Conservation (phyloP, 129 eudicot genomes). For the Saposhnikovia divaricata region DNA sequence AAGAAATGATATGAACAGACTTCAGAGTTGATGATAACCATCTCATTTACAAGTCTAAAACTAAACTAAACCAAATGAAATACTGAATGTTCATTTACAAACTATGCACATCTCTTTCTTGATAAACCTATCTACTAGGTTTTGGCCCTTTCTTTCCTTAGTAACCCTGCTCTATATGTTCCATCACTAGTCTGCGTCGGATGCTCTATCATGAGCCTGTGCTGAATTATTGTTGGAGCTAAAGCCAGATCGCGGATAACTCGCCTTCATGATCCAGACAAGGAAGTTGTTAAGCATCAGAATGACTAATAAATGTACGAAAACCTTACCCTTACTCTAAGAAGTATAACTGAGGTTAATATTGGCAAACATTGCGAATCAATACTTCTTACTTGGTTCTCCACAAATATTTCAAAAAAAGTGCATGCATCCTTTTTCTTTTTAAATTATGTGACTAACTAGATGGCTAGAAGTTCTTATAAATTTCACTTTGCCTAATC, state of each 20-base stretch:
- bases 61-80: not conserved
- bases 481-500: too few relatives aligned
- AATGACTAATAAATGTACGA: not conserved
- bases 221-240: conserved; percentile 4
- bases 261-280: not conserved
- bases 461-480: too few relatives aligned
- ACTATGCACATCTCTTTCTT: not conserved
- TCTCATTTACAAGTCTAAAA: too few relatives aligned
- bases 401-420: too few relatives aligned
- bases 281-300: not conserved
- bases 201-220: not conserved
- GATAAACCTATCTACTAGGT: not conserved
- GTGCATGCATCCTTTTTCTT: too few relatives aligned
- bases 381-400: too few relatives aligned
- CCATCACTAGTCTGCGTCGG: not conserved
- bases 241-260: conserved; percentile 7
- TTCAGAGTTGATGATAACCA: not conserved
- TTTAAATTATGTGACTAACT: too few relatives aligned
- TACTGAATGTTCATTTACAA: not conserved
- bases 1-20: not conserved
- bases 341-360: too few relatives aligned
- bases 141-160: not conserved
- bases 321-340: not conserved
- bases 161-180: not conserved
- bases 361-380: too few relatives aligned